phyloP scores from a whole-genome alignment of 2,329 filamentous ascomycete species.

The Colletotrichum godetiae region DNA sequence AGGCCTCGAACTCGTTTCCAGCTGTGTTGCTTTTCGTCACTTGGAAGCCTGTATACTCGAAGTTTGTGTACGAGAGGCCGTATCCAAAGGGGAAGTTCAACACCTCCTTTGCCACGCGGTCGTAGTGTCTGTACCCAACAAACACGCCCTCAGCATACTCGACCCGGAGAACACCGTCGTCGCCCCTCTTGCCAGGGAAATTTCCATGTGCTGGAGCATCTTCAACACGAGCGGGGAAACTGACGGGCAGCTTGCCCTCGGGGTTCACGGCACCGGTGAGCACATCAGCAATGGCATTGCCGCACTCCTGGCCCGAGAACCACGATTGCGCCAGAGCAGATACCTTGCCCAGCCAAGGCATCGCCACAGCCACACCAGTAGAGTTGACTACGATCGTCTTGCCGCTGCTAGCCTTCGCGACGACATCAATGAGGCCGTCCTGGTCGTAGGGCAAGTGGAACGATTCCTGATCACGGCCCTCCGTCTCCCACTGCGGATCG shows the following conservation, averaged over 20 bases:
- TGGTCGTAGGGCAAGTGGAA: constrained; percentile 62
- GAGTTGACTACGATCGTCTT: constrained; percentile 75
- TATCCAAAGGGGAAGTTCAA: constrained; percentile 75
- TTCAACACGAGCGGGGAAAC: constrained; percentile 69
- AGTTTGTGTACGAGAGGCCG: constrained; percentile 73
- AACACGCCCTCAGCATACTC: constrained; percentile 78
- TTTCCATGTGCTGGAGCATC: constrained; percentile 76
- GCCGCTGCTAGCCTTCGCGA: constrained; percentile 64
- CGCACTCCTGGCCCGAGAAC: constrained; percentile 77
- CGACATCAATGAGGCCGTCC: constrained; percentile 71
- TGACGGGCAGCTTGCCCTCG: constrained; percentile 72
- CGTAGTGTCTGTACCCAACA: constrained; percentile 76
- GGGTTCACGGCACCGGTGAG: constrained; percentile 74
- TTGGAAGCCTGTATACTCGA: constrained; percentile 60
- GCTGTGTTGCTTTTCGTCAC: constrained; percentile 50
- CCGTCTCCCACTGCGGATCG: constrained; percentile 58
- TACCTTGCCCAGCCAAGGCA: constrained; percentile 67
- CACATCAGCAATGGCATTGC: constrained; percentile 75
- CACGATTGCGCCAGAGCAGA: constrained; percentile 74
- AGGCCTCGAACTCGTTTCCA: constrained; percentile 54
- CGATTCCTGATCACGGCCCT: constrained; percentile 71
- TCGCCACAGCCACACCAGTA: constrained; percentile 71
- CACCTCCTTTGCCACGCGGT: constrained; percentile 65
- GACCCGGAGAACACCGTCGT: constrained; percentile 62
- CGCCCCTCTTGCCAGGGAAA: constrained; percentile 58